Conservation (phyloP, 108 stramenopile genomes). For the Stephanodiscus minutulus region DNA sequence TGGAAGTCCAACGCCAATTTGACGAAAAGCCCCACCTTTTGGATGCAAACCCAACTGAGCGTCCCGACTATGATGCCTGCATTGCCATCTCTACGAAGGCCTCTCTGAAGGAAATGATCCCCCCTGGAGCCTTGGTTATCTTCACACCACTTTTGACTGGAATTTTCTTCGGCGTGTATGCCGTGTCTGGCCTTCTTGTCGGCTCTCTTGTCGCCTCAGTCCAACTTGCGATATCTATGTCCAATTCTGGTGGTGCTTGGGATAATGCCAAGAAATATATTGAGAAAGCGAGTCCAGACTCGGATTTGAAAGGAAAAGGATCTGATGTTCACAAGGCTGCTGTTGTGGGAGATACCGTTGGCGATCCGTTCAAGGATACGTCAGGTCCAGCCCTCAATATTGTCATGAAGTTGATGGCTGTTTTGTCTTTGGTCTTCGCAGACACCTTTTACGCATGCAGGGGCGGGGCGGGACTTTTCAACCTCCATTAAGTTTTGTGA, state of each 20-base stretch:
- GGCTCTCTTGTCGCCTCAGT: constrained; percentile 91
- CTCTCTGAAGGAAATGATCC: constrained; percentile 95
- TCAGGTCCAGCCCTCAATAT: constrained; percentile 97
- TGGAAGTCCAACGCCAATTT: constrained; percentile 98
- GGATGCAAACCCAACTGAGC: constrained; percentile 90
- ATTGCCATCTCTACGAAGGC: constrained; percentile 97
- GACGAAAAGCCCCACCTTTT: constrained; percentile 91
- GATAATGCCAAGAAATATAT: constrained; percentile 99
- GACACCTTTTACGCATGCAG: too few relatives aligned
- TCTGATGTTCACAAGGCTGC: constrained; percentile 96
- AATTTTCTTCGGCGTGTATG: constrained; percentile 95
- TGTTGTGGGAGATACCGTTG: constrained; percentile 95
- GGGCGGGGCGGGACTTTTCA: constrained; percentile 41
- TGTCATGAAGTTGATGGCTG: constrained; percentile 99
- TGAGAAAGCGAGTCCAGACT: constrained; percentile 88
- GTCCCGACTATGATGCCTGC: constrained; percentile 94
- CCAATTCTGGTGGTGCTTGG: constrained; percentile 99
- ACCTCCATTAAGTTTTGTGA: constrained; percentile 16
- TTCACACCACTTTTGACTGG: constrained; percentile 96
- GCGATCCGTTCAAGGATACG: constrained; percentile 99
- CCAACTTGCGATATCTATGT: constrained; percentile 97
- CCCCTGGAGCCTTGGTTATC: constrained; percentile 96
- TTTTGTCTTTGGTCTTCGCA: constrained; percentile 84
- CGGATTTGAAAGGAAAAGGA: constrained; percentile 92
- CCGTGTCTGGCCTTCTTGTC: constrained; percentile 94